phyloP scores from a whole-genome alignment of 106 monocot species.

The Agapanthus africanus region DNA sequence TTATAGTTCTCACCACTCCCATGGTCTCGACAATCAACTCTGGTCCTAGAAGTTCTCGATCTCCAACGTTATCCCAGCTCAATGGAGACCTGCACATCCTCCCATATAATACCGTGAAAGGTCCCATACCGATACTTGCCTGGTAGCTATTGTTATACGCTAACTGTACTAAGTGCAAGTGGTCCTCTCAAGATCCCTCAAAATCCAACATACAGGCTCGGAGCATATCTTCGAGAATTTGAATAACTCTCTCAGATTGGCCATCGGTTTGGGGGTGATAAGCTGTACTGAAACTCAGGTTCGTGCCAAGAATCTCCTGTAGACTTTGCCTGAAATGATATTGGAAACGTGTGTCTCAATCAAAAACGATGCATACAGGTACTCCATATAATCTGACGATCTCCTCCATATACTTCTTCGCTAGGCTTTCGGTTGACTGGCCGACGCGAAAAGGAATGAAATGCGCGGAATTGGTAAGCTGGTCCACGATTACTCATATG shows the following conservation, averaged over 20 bases:
- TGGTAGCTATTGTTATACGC: background rate
- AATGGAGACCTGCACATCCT: background rate
- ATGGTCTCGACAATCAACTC: background rate
- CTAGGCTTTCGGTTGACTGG: background rate
- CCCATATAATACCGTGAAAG: background rate
- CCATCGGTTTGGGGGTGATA: background rate
- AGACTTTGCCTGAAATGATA: background rate
- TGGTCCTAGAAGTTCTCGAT: background rate
- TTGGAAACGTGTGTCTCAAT: background rate
- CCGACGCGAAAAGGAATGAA: background rate
- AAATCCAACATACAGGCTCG: background rate
- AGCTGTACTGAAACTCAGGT: background rate
- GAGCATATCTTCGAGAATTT: background rate
- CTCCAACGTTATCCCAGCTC: background rate
- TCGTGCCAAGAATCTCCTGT: background rate
- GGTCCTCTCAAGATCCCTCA: background rate
- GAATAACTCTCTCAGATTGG: background rate
- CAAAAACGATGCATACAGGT: background rate
- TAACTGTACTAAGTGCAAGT: background rate
- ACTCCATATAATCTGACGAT: background rate
- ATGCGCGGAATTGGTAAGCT: background rate
- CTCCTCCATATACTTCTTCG: background rate
- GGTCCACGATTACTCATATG: background rate
- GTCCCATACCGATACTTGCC: background rate
- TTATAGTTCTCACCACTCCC: background rate